Evolutionary conservation across 2,329 filamentous ascomycete species (phyloP).

Genomic region (Microascus cirrosus): DNA sequence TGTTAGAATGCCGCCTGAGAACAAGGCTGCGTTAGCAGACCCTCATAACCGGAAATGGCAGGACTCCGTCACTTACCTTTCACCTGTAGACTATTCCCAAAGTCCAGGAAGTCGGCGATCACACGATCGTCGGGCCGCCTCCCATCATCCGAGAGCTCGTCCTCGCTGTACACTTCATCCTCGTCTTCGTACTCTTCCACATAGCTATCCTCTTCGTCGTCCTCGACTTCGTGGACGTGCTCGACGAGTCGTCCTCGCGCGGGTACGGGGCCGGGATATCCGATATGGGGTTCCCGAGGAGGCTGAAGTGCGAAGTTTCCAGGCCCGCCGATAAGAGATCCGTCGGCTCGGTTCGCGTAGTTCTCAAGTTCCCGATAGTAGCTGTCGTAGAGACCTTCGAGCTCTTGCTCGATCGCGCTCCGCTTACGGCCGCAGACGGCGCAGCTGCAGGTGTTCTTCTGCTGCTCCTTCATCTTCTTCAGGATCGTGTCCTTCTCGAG

Average conservation of each 20-base stretch:
- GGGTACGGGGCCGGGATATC: slow-evolving; percentile 56
- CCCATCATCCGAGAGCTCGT: slow-evolving; percentile 58
- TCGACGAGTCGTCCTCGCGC: slow-evolving; percentile 65
- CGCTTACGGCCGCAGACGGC: slow-evolving; percentile 94
- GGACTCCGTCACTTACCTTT: slow-evolving; percentile 48
- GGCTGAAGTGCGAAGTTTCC: slow-evolving; percentile 52
- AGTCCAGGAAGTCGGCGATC: slow-evolving; percentile 85
- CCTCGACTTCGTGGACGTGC: slow-evolving; percentile 46
- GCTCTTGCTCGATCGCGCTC: slow-evolving; percentile 93
- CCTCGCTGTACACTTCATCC: slow-evolving; percentile 46
- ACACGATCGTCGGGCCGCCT: slow-evolving; percentile 52
- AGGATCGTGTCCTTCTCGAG: slow-evolving; percentile 97
- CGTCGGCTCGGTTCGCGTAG: slow-evolving; percentile 77
- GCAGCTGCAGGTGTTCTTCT: slow-evolving; percentile 98
- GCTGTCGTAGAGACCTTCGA: slow-evolving; percentile 94
- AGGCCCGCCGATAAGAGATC: slow-evolving; percentile 23
- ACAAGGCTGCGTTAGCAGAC: slow-evolving; percentile 20
- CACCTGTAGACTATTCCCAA: slow-evolving; percentile 93
- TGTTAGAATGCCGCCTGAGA: slow-evolving; percentile 87
- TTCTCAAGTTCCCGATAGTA: slow-evolving; percentile 98
- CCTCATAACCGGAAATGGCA: not conserved
- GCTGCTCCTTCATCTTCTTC: slow-evolving; percentile 99
- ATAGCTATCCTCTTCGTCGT: slow-evolving; percentile 34
- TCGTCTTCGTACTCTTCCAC: slow-evolving; percentile 46
- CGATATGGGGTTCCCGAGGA: slow-evolving; percentile 44